Conservation (phyloP, 2,329 filamentous ascomycete species). For the Botryotinia narcissicola region DNA sequence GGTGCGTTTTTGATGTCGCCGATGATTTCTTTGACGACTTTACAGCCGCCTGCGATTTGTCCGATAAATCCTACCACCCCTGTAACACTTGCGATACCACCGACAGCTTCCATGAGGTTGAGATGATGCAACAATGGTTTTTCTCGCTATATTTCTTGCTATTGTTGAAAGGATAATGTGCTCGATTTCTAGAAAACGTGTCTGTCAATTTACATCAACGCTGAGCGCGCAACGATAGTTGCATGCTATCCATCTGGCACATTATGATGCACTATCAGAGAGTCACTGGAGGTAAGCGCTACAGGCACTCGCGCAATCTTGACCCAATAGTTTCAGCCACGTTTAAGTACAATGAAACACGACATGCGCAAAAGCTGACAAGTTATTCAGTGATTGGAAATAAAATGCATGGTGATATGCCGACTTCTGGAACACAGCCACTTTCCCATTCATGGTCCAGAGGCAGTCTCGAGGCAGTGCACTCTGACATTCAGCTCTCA, state of each 20-base stretch:
- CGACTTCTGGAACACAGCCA: neutral
- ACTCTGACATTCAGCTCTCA: neutral
- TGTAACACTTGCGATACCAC: neutral
- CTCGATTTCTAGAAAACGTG: neutral
- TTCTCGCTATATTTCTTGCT: neutral
- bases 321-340: neutral
- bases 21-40: neutral
- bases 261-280: no score
- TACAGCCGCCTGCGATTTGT: neutral
- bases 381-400: neutral
- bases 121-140: neutral
- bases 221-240: neutral
- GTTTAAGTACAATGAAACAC: neutral
- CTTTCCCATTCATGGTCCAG: neutral
- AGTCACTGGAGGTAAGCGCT: neutral
- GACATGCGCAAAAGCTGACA: neutral
- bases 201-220: neutral
- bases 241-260: neutral
- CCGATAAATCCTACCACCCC: neutral
- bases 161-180: neutral
- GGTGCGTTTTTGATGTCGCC: neutral
- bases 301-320: neutral
- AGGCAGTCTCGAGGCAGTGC: neutral
- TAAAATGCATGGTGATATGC: neutral
- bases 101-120: neutral